Evolutionary conservation across 2,329 filamentous ascomycete genomes (phyloP), one percentile per base, ranked within the genome.

Genomic region (Lasiodiplodia hormozganensis): DNA sequence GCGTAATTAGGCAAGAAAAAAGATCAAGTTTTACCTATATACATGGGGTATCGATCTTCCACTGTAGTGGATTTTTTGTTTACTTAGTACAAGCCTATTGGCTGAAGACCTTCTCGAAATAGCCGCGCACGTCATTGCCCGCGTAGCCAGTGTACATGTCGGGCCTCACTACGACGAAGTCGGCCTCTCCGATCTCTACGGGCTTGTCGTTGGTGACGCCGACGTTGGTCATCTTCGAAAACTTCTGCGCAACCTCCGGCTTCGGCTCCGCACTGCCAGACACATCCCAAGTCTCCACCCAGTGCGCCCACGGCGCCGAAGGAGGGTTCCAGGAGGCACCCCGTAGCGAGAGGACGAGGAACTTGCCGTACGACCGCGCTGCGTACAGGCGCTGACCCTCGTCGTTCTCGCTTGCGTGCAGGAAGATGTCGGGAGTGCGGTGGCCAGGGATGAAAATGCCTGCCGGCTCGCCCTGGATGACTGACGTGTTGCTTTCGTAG

Each of bases 401-500:
- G 52, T 65, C 60, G 40, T 18, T 28, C 58, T 56, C 51, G 21
- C 16, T 25, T 5, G 52, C 23, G 51, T 68, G 67, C 25, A 68
- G 52, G 40, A 52, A 68, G 58, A 68, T 38, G 38, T 68, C 67
- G 5, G 67, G 67, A 8, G 58, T 51, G 38, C 67, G 51, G 31
- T 57, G 67, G 40, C 67, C 67, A 16, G 67, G 67, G 12, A 56
- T 38, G 36, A 68, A 68, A 16, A 68, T 68, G 14, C 67, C 67
- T 4, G 67, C 49, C n/a, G 67, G 38, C 28, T 38, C 21, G 38
- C 67, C 67, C 31, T 65, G 67, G 16, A 65, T 36, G 6, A 65
- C 51, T 10, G 51, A 18, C 25, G 58, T 68, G 40, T 31, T 69
- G 3, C 71, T 75, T 7, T 76, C 72, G 71, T 84, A 84, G 7